A percentile compares a stretch with the other conserved stretches of the same genome.
phyloP scores from a whole-genome alignment of 208 protist genomes.

The Baffinella frigidus region DNA sequence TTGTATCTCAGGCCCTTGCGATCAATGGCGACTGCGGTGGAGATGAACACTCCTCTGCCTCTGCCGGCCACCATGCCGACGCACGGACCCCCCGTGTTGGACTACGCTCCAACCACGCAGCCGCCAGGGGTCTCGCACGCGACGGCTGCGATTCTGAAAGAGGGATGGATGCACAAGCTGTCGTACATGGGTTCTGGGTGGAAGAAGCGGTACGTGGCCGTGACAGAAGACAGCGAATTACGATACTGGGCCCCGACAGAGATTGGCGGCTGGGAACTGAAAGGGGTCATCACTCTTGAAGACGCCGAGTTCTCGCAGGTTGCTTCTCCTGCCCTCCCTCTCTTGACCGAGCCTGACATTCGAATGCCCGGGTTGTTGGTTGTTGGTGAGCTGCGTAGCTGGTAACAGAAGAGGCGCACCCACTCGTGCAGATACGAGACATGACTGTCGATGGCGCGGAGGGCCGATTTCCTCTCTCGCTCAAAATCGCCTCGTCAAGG shows the following conservation, averaged over 20 bases:
- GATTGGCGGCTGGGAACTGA: background rate
- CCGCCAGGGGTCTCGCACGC: too few relatives aligned
- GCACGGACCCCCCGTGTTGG: too few relatives aligned
- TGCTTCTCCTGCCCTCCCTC: too few relatives aligned
- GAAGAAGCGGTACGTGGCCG: slow-evolving; percentile 34
- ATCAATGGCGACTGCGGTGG: too few relatives aligned
- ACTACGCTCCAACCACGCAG: too few relatives aligned
- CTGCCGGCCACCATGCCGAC: too few relatives aligned
- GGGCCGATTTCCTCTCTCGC: background rate
- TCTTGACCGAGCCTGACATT: too few relatives aligned
- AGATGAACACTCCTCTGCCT: too few relatives aligned
- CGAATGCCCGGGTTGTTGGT: too few relatives aligned
- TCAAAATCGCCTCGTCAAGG: slow-evolving; percentile 49
- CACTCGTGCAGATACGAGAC: background rate
- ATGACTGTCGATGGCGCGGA: slow-evolving; percentile 27
- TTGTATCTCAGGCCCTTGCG: too few relatives aligned
- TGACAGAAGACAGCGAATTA: slow-evolving; percentile 38
- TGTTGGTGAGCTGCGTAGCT: too few relatives aligned
- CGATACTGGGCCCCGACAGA: background rate
- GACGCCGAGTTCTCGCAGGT: slow-evolving; percentile 46
- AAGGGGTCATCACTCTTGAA: slow-evolving; percentile 41
- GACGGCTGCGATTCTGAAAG: slow-evolving; percentile 40
- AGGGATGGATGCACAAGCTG: slow-evolving; percentile 44
- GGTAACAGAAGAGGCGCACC: too few relatives aligned
- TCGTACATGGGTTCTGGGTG: slow-evolving; percentile 7